Evolutionary conservation across 352 stramenopile species (phyloP).

Genomic region (Globisporangium carolinianum): DNA sequence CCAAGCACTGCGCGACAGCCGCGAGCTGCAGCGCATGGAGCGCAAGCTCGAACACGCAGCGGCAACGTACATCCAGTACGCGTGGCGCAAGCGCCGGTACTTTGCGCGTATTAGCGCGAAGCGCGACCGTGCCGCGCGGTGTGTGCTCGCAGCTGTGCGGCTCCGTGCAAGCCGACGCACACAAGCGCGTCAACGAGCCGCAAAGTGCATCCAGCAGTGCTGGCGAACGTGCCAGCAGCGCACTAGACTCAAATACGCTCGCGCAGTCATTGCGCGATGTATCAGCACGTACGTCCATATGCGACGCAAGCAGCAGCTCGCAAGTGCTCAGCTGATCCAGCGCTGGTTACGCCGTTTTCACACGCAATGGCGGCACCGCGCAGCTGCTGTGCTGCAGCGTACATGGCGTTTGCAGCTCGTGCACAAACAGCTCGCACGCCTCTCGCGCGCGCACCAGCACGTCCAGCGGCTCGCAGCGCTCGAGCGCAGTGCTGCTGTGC

Average conservation of each 20-base stretch:
- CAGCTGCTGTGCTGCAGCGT: conserved; percentile 29
- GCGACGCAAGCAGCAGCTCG: conserved; percentile 1
- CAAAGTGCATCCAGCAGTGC: conserved; percentile 26
- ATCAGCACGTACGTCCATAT: conserved; percentile 7
- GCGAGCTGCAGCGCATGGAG: conserved; percentile 45
- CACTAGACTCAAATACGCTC: conserved; percentile 7
- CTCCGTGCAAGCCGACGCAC: conserved; percentile 13
- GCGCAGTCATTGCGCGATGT: conserved; percentile 20
- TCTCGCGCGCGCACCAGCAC: conserved; percentile 20
- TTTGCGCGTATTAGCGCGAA: conserved; percentile 5
- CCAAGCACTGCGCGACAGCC: conserved; percentile 29
- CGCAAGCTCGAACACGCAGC: conserved; percentile 58
- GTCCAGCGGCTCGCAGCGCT: conserved; percentile 22
- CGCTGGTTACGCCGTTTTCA: conserved; percentile 17
- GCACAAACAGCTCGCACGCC: conserved; percentile 27
- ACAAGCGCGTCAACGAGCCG: conserved; percentile 14
- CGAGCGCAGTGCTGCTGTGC: conserved; percentile 26
- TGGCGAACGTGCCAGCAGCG: conserved; percentile 14
- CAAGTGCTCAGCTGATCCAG: conserved; percentile 19
- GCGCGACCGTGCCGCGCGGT: conserved; percentile 22
- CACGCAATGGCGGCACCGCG: conserved; percentile 2
- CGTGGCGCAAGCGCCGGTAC: conserved; percentile 31
- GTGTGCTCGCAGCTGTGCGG: conserved; percentile 29
- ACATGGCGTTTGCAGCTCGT: conserved; percentile 32
- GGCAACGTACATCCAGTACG: conserved; percentile 61